Conservation (phyloP, 1,139 yeast genomes). For the Kodamaea alishanica region DNA sequence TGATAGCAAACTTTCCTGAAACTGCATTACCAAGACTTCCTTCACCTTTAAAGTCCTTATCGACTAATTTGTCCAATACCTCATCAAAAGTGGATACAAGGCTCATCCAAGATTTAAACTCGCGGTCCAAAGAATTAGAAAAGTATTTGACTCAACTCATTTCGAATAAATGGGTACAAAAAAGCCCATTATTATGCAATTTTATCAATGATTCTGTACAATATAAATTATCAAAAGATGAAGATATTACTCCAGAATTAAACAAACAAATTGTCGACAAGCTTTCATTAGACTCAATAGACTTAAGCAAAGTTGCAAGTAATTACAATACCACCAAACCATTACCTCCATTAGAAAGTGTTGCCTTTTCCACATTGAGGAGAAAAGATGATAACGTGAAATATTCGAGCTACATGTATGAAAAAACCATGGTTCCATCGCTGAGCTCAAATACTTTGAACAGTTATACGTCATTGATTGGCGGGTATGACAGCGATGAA, state of each 20-base stretch:
- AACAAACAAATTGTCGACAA: conserved; percentile 20
- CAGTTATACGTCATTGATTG: conserved; percentile 16
- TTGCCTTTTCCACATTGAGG: conserved; percentile 1
- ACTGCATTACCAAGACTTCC: conserved; percentile 11
- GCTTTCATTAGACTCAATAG: conserved; percentile 23
- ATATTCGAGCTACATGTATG: conserved; percentile 14
- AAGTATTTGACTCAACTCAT: conserved; percentile 11
- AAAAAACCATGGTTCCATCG: conserved; percentile 10
- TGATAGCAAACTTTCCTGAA: conserved; percentile 6
- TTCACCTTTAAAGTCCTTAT: conserved; percentile 9
- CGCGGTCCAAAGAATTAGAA: conserved; percentile 13
- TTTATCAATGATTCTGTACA: conserved; percentile 9
- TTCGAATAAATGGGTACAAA: conserved; percentile 4
- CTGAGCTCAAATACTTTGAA: conserved; percentile 13
- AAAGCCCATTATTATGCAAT: conserved; percentile 6
- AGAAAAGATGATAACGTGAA: conserved; percentile 11
- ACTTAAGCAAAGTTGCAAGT: conserved; percentile 17
- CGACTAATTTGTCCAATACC: background rate
- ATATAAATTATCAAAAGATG: conserved; percentile 3
- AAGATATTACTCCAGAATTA: conserved; percentile 1
- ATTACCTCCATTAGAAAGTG: conserved; percentile 17
- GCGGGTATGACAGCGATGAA: conserved; percentile 16
- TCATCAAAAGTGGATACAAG: conserved; percentile 7
- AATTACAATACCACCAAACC: conserved; percentile 28
- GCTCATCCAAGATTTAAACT: conserved; percentile 10